Evolutionary conservation across 2,329 filamentous ascomycete genomes (phyloP).

Genomic region (Plectosphaerella plurivora): DNA sequence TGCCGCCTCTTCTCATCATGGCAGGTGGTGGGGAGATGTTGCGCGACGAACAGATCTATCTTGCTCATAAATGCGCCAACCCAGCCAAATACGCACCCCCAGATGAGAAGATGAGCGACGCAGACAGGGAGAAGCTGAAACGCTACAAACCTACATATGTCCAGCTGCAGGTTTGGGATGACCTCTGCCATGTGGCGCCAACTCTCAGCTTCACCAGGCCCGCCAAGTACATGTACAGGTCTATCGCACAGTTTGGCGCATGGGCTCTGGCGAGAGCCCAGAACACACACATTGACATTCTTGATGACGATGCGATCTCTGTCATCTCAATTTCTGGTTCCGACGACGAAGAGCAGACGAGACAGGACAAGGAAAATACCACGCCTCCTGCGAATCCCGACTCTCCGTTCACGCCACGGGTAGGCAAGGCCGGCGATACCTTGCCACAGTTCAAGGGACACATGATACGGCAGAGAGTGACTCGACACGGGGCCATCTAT

Average conservation of each 20-base stretch:
- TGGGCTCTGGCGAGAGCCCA: conserved; percentile 87
- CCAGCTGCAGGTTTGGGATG: conserved; percentile 93
- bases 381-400: conserved; percentile 12
- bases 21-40: conserved; percentile 85
- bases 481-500: conserved; percentile 70
- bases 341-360: conserved; percentile 19
- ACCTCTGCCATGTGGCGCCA: conserved; percentile 86
- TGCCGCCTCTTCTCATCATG: conserved; percentile 83
- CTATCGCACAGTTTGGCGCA: conserved; percentile 86
- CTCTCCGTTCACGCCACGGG: conserved; percentile 22
- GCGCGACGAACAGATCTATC: conserved; percentile 89
- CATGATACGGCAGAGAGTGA: conserved; percentile 90
- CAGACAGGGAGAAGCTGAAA: conserved; percentile 53
- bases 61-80: conserved; percentile 91
- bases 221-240: conserved; percentile 92
- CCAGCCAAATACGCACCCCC: conserved; percentile 71
- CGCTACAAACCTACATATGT: conserved; percentile 83
- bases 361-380: conserved; percentile 14
- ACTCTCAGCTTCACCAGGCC: conserved; percentile 95
- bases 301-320: conserved; percentile 73
- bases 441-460: conserved; percentile 74
- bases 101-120: conserved; percentile 57
- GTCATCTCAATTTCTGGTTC: conserved; percentile 61
- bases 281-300: conserved; percentile 71
- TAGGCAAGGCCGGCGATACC: conserved; percentile 84